Conservation (phyloP, 805 yeast genomes). For the Brettanomyces nanus region DNA sequence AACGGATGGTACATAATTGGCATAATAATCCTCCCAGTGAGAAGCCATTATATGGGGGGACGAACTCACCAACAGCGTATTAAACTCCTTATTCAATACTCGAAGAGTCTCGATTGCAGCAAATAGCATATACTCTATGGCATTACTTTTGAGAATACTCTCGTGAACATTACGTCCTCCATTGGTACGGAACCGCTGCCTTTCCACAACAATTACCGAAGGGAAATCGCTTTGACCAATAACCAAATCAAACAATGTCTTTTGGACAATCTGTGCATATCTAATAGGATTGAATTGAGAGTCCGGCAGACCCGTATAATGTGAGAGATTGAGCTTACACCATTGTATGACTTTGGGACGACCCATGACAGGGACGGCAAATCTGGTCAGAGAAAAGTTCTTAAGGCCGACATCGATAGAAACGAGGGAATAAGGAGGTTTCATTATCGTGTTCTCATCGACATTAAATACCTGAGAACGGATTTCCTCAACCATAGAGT, state of each 20-base stretch:
- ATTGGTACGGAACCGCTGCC: constrained; percentile 46
- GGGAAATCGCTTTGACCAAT: constrained; percentile 18
- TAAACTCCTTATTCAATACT: constrained; percentile 7
- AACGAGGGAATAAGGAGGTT: constrained; percentile 12
- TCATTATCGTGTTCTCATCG: not conserved
- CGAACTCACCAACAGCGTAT: constrained; percentile 11
- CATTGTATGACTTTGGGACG: constrained; percentile 16
- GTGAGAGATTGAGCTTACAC: constrained; percentile 26
- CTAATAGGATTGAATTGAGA: constrained; percentile 19
- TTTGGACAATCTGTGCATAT: constrained; percentile 18
- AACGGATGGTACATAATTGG: not conserved
- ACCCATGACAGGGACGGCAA: constrained; percentile 6
- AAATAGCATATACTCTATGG: constrained; percentile 42
- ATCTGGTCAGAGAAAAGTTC: constrained; percentile 25
- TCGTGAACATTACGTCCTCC: constrained; percentile 41
- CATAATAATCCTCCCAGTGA: constrained; percentile 19
- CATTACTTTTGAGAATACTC: constrained; percentile 42
- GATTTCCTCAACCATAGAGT: not conserved
- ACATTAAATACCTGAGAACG: no score
- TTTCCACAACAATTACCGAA: constrained; percentile 41
- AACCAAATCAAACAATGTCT: constrained; percentile 14
- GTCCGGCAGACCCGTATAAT: constrained; percentile 10
- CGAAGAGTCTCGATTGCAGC: constrained; percentile 16
- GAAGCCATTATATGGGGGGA: constrained; percentile 25
- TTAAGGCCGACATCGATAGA: constrained; percentile 28